Evolutionary conservation across 768 basidiomycete genomes (phyloP).

Genomic region (Tricholoma hemisulphureum): DNA sequence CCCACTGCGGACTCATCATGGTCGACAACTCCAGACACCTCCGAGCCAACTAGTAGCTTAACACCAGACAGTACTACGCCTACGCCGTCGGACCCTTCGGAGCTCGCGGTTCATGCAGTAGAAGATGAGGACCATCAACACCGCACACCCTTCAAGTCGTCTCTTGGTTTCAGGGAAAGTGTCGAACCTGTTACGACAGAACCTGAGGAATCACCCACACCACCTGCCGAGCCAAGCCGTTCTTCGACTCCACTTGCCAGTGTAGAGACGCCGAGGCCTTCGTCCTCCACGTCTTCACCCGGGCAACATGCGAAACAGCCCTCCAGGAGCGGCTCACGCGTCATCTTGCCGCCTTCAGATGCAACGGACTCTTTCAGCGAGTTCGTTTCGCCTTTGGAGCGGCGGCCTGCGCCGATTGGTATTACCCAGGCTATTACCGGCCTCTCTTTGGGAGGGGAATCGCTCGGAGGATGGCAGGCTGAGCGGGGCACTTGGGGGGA

Average conservation of each 20-base stretch:
- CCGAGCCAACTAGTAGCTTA: slow-evolving; percentile 20
- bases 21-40: slow-evolving; percentile 26
- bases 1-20: slow-evolving; percentile 20
- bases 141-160: slow-evolving; percentile 25
- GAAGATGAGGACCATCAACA: slow-evolving; percentile 33
- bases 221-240: slow-evolving; percentile 6
- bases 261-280: slow-evolving; percentile 16
- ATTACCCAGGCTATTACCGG: slow-evolving; percentile 37
- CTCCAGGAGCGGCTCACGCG: slow-evolving; percentile 17
- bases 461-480: slow-evolving; percentile 51
- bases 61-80: slow-evolving; percentile 14
- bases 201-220: slow-evolving; percentile 28
- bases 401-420: slow-evolving; percentile 11
- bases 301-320: slow-evolving; percentile 12
- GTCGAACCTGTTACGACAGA: slow-evolving; percentile 37
- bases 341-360: slow-evolving; percentile 28
- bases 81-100: slow-evolving; percentile 34
- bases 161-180: slow-evolving; percentile 59
- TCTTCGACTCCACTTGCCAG: slow-evolving; percentile 7
- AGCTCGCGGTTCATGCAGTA: slow-evolving; percentile 24
- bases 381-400: slow-evolving; percentile 39
- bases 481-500: slow-evolving; percentile 43
- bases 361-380: slow-evolving; percentile 20
- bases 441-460: slow-evolving; percentile 37
- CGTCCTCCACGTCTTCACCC: slow-evolving; percentile 23